These are phyloP conservation scores for Acacia acuminata DNA, from an alignment of 306 rosid species.

Conservation along the genomic window DNA sequence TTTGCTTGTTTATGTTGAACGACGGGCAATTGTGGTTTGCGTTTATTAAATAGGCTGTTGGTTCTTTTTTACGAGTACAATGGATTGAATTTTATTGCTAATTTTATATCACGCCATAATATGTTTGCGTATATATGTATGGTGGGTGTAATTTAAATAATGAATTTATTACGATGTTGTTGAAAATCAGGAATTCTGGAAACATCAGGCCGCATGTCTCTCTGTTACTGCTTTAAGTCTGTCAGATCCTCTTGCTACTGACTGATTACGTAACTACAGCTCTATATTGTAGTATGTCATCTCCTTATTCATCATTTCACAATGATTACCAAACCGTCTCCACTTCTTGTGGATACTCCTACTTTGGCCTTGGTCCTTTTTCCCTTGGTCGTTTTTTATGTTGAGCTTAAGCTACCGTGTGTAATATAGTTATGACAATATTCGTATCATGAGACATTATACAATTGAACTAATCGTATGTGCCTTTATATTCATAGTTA, in stretches of 20 bases:
- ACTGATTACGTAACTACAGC: not conserved
- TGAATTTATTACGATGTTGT: not conserved
- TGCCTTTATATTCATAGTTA: not conserved
- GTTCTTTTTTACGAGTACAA: not conserved
- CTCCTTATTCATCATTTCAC: not conserved
- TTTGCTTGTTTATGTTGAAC: not conserved
- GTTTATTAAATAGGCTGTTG: constrained; percentile 11
- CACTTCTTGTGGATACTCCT: not conserved
- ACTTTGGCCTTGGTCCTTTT: not conserved
- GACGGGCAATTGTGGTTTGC: not conserved
- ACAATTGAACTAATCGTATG: not conserved
- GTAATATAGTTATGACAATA: not conserved
- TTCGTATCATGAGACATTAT: not conserved
- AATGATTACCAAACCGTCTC: too few species aligned
- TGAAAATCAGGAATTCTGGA: not conserved
- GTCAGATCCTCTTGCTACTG: not conserved
- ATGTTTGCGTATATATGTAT: not conserved
- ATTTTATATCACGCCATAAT: not conserved
- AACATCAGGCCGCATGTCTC: not conserved
- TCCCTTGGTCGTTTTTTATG: not conserved
- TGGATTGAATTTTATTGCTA: constrained; percentile 24
- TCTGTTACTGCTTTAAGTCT: not conserved
- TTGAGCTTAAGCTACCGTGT: not conserved
- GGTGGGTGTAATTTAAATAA: not conserved
- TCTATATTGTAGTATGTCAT: not conserved